Evolutionary conservation across 2,329 filamentous ascomycete genomes (phyloP).

Genomic region (Epicoccum nigrum): DNA sequence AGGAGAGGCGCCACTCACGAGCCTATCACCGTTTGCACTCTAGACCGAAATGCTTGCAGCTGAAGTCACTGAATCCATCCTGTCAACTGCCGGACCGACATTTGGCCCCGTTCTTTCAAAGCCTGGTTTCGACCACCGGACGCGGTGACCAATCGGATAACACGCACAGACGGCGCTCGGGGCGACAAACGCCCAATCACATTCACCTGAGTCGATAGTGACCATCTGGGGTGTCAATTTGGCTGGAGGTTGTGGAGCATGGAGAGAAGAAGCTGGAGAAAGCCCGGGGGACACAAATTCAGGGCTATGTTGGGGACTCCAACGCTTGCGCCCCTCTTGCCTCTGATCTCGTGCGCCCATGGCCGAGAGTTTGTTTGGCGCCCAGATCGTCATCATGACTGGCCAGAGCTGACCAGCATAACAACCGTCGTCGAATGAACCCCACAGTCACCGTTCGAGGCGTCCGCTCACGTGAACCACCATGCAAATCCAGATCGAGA

Average conservation of each 20-base stretch:
- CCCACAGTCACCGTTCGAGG: background rate
- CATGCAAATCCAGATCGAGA: background rate
- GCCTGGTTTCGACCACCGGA: background rate
- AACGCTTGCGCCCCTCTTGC: background rate
- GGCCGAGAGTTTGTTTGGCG: background rate
- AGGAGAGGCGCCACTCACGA: background rate
- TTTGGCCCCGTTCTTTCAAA: background rate
- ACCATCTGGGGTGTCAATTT: background rate
- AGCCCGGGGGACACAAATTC: background rate
- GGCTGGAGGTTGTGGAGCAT: background rate
- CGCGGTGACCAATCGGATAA: background rate
- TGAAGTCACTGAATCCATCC: background rate
- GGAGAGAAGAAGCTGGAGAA: conserved; percentile 3
- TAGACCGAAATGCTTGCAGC: background rate
- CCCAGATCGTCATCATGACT: background rate
- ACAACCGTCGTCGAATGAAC: background rate
- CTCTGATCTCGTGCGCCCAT: background rate
- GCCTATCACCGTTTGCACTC: background rate
- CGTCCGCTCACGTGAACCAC: background rate
- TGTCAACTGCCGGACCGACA: conserved; percentile 4
- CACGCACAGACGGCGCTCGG: background rate
- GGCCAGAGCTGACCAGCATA: background rate
- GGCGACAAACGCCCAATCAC: no score
- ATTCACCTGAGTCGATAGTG: background rate
- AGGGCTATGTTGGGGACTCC: background rate